Base-by-base conservation (phyloP, 2,329 filamentous ascomycete species). In the Furcasterigmium sp. region DNA sequence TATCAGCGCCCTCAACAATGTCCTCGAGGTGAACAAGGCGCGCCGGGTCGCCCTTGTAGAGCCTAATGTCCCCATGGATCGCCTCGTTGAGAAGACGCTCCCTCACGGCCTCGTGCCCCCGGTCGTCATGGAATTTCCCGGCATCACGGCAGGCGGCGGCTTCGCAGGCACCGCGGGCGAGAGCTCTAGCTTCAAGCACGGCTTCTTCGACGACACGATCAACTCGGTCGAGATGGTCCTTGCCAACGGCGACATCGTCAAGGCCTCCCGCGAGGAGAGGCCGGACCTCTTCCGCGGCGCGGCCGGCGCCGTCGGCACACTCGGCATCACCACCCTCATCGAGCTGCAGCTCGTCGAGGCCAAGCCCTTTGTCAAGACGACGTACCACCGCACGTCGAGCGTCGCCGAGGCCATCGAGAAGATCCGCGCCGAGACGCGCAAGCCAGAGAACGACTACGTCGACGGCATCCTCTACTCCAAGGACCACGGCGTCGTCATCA, bases 61-160 rank as follows among this genome's bases (percentile, higher is more conserved):
- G 65, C 84, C 85, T 41, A 89, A 88, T 54, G 84, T 87, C 10
- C 76, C 83, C 20, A 87, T 89, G 84, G 84, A 88, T 61, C 65
- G 70, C 0, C 74, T 89, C 15, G 82, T 87, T 40, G 78, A 82
- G 55, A 68, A 70, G 20, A 87, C 83, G 1, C 67, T 88, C 32
- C 67, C 67, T n/a, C 68, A 84, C 55, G 80, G 79, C 20, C 71
- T 87, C 3, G 72, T 87, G 3, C 84, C 84, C 0, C 82, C 82
- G 3, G 80, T 88, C 3, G 82, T 87, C 19, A 86, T 85, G 80
- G 84, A 87, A 59, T 88, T 87, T 52, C 84, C 83, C 0, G 84
- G 84, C 26, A 88, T 88, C 60, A 88, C 84, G 0, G 81, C 79
- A 2, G 84, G 84, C 19, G 84, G 85, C 30, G 84, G 82, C 4